A percentile compares a stretch with the other conserved stretches of the same genome.
These are phyloP conservation scores for Kodamaea ohmeri DNA, from an alignment of 1,139 yeast species.

Conservation along the genomic window DNA sequence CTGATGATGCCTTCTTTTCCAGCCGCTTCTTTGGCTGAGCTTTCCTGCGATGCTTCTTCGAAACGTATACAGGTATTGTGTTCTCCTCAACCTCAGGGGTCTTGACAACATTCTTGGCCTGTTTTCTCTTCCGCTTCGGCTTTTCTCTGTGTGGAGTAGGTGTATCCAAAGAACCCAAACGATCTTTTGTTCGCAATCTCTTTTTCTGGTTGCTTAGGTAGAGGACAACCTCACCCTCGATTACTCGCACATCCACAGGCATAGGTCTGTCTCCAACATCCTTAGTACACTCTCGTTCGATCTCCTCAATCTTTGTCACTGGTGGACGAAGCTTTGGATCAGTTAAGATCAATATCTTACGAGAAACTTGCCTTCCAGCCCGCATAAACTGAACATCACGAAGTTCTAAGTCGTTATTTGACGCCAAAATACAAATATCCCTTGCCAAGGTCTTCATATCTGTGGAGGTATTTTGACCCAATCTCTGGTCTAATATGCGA, in stretches of 20 bases:
- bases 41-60: slow-evolving; percentile 22
- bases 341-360: slow-evolving; percentile 34
- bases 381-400: slow-evolving; percentile 27
- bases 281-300: slow-evolving; percentile 24
- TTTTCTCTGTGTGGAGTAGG: slow-evolving; percentile 1
- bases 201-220: slow-evolving; percentile 18
- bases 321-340: slow-evolving; percentile 30
- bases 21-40: slow-evolving; percentile 13
- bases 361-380: slow-evolving; percentile 30
- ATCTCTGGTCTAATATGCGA: slow-evolving; percentile 32
- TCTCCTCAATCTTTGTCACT: slow-evolving; percentile 26
- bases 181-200: slow-evolving; percentile 15
- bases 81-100: too few relatives aligned
- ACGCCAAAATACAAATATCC: slow-evolving; percentile 32
- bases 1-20: slow-evolving; percentile 6
- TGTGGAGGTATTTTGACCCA: slow-evolving; percentile 37
- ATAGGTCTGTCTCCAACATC: slow-evolving; percentile 24
- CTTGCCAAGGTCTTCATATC: slow-evolving; percentile 49
- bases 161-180: slow-evolving; percentile 22
- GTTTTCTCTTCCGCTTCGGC: background rate
- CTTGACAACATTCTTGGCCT: background rate
- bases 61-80: slow-evolving; percentile 22
- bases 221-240: slow-evolving; percentile 33
- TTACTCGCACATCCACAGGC: slow-evolving; percentile 22
- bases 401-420: slow-evolving; percentile 25